These are phyloP conservation scores for Cotoneaster glaucophyllus DNA, from an alignment of 306 rosid genomes.

Conservation along the genomic window DNA sequence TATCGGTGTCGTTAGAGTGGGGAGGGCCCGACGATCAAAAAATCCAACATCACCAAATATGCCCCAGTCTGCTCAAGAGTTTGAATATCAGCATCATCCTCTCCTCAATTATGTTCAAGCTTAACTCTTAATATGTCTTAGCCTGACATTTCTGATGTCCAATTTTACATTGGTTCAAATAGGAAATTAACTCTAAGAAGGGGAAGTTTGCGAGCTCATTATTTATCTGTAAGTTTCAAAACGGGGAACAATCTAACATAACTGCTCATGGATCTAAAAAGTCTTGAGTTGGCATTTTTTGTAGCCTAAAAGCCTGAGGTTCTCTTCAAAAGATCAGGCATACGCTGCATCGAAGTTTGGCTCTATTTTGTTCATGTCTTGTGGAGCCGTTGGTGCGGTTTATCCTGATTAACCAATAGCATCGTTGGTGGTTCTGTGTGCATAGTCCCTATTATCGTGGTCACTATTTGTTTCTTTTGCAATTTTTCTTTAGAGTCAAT, in stretches of 20 bases:
- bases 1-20: no score
- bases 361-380: no score
- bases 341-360: neutral
- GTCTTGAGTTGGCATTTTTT: neutral
- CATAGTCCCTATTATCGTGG: neutral
- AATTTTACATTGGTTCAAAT: conserved; percentile 41
- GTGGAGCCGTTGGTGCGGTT: no score
- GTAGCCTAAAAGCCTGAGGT: neutral
- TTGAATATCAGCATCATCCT: no score
- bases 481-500: no score
- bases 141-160: neutral
- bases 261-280: neutral
- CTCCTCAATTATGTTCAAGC: no score
- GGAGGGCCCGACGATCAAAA: no score
- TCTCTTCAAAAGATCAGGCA: neutral
- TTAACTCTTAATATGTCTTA: neutral
- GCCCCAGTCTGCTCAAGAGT: no score
- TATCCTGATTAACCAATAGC: neutral
- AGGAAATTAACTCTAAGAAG: conserved; percentile 73
- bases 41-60: no score
- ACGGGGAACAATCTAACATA: neutral
- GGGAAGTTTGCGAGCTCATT: conserved; percentile 88
- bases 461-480: no score
- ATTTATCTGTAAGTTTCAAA: conserved; percentile 42
- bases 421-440: neutral